These are phyloP conservation scores for Murraya koenigii DNA, from an alignment of 345 rosid species.

Conservation along the genomic window DNA sequence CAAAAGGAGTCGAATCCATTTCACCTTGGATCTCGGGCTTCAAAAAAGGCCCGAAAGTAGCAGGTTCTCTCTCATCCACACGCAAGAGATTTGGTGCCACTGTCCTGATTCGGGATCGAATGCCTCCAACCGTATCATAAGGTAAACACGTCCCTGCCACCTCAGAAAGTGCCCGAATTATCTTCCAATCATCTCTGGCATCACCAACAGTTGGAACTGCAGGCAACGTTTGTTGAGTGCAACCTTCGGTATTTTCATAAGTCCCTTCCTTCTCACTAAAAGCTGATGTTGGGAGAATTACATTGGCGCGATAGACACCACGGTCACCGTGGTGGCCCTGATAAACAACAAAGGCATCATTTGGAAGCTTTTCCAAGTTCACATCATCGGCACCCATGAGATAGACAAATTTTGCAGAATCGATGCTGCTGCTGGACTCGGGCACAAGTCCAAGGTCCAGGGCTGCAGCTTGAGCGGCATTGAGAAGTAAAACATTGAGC, in stretches of 20 bases:
- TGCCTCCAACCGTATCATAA: constrained; percentile 63
- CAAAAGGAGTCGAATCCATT: constrained; percentile 58
- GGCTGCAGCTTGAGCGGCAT: constrained; percentile 98
- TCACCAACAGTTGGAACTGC: constrained; percentile 99
- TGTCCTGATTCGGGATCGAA: constrained; percentile 64
- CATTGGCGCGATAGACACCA: constrained; percentile 84
- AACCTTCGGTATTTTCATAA: constrained; percentile 92
- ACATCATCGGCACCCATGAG: constrained; percentile 97
- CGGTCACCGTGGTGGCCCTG: constrained; percentile 97
- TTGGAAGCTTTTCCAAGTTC: constrained; percentile 72
- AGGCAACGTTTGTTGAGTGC: constrained; percentile 82
- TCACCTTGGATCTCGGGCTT: constrained; percentile 45
- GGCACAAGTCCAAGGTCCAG: constrained; percentile 97
- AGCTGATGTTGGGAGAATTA: constrained; percentile 89
- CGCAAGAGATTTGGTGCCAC: constrained; percentile 87
- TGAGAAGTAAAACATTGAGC: constrained; percentile 75
- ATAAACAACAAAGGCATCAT: constrained; percentile 89
- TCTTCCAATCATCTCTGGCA: constrained; percentile 98
- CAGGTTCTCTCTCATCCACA: constrained; percentile 75
- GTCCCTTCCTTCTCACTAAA: constrained; percentile 96
- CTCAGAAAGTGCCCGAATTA: constrained; percentile 86
- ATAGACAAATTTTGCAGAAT: constrained; percentile 82
- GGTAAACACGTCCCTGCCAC: constrained; percentile 74
- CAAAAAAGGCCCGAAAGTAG: constrained; percentile 64
- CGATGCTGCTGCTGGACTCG: constrained; percentile 59